Evolutionary conservation across 352 stramenopile species (phyloP), one percentile per base, ranked within the genome.

Genomic region (Phytophthora sojae): DNA sequence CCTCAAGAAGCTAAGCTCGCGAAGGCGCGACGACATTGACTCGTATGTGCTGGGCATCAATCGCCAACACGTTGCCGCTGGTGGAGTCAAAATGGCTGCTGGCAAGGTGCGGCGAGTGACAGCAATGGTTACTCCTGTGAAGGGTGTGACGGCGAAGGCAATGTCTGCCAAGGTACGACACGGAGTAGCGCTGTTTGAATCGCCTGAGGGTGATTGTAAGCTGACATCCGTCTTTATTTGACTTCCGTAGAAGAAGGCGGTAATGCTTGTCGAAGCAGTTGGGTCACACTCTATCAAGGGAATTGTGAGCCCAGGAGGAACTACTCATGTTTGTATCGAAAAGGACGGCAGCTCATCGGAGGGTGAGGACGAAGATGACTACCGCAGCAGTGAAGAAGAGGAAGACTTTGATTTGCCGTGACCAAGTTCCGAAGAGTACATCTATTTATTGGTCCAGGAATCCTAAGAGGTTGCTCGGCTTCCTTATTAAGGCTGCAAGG

Each of bases 1-100:
- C 19, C 74, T 91, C 2, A 83, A 88, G 55, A 89, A 86, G 57
- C 63, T 93, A 42, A 81, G 76, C 8, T 66, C 83, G 6, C 86
- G 71, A 19, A 88, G 83, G 45, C 82, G 86, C 30, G 85, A 93
- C 49, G 85, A 92, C 26, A 87, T 94, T 42, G 86, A 94, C 61
- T 92, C 86, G 47, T 94, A 94, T 44, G 83, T 94, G 21, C 67
- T 89, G 30, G 79, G 73, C 0, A 75, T 94, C 52, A 93, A 92
- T 70, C 80, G 83, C 5, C 74, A 69, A 19, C 85, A 89, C 51
- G 64, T 82, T 6, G 73, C 73, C n/a, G 71, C 67, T 15, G 74
- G 74, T 49, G 69, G 73, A 21, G 66, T 71, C n/a, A 30, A 30
- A 30, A 81, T 81, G 61, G 55, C 70, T 62, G 67, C 67, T 65